phyloP scores from a whole-genome alignment of 2,329 filamentous ascomycete species.

The Fusarium torreyae region DNA sequence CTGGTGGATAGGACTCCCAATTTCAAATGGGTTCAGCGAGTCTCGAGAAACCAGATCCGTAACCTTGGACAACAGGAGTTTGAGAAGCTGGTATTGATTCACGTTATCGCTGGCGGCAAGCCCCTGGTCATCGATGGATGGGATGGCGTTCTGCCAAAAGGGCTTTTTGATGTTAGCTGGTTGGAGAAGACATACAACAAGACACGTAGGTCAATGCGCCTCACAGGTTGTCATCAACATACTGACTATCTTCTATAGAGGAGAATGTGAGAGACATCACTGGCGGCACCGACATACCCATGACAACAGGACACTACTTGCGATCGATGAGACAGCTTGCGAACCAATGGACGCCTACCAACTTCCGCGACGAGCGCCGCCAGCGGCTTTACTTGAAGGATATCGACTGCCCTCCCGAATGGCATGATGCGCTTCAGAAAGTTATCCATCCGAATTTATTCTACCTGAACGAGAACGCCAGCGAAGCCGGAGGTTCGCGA shows the following conservation, averaged over 20 bases:
- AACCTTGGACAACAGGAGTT: conserved; percentile 83
- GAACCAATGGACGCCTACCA: conserved; percentile 82
- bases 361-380: conserved; percentile 82
- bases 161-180: conserved; percentile 87
- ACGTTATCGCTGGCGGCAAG: conserved; percentile 88
- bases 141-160: conserved; percentile 79
- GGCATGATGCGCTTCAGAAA: conserved; percentile 84
- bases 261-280: conserved; percentile 89
- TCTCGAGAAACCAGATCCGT: conserved; percentile 84
- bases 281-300: conserved; percentile 79
- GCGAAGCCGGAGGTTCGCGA: conserved; percentile 55
- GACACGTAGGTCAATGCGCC: conserved; percentile 72
- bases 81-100: conserved; percentile 85
- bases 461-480: conserved; percentile 88
- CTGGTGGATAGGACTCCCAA: conserved; percentile 86
- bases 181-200: conserved; percentile 83
- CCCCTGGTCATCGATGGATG: conserved; percentile 94
- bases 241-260: conserved; percentile 64
- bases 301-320: conserved; percentile 92
- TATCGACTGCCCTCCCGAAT: conserved; percentile 92
- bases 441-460: conserved; percentile 86
- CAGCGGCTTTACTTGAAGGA: conserved; percentile 97
- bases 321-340: conserved; percentile 88
- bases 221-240: not conserved
- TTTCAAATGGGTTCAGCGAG: conserved; percentile 88